Evolutionary conservation across 176 grass and related monocot species (phyloP), one percentile per base, ranked within the genome.

Genomic region (Metroxylon sagu): DNA sequence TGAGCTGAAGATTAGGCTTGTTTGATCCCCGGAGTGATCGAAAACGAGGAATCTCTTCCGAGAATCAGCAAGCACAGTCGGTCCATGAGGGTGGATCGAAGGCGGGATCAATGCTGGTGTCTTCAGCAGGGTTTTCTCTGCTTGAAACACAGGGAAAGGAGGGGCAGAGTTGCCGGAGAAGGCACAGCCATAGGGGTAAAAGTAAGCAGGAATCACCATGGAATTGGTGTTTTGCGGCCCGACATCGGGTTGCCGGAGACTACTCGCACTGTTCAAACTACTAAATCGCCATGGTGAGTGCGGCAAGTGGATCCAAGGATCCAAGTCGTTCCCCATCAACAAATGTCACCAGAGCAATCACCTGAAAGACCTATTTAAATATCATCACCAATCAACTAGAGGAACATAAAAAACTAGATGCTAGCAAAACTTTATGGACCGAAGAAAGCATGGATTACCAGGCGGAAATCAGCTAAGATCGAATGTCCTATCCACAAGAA

Each of bases 271-370:
- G 59, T 53, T 69, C 14, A 65, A 30, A 2, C 10, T 53, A 53
- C 66, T 74, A 49, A 67, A 78, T 76, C 82, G 70, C 92, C 87
- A 88, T 70, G 75, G 35, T 57, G 80, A 25, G 66, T 76, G 68
- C 7, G 69, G 72, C 49, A 57, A 77, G 53, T 82, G 59, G 56
- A 53, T 68, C 77, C 64, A 51, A 66, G 80, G 79, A 87, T 81
- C 63, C 66, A 52, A 52, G 62, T 87, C 80, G 54, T 96, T 74
- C 50, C 72, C 87, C 87, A 90, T 78, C 63, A 73, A 70, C 35
- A 29, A 54, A 19, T 49, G 70, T 50, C 51, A 70, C 59, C 79
- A 61, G 79, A 79, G 52, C 50, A 75, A 69, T 57, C 19, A 80
- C 68, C 86, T 95, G 83, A 67, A 59, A 43, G 27, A 59, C 25